Conservation (phyloP, 179 eudicot genomes). For the Beta lomatogona region DNA sequence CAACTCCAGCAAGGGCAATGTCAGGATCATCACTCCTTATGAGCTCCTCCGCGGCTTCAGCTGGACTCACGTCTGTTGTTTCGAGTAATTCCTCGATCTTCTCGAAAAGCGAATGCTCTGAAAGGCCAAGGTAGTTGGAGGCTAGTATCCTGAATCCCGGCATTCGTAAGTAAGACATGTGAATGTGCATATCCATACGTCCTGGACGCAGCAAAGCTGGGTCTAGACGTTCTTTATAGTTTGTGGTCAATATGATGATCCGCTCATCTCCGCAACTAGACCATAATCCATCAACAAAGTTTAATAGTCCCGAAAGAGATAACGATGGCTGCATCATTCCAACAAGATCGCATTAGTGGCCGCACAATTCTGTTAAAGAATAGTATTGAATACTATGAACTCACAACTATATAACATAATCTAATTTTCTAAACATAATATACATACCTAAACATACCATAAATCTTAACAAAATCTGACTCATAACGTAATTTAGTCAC, state of each 20-base stretch:
- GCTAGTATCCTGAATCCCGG: constrained; percentile 11
- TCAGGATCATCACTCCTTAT: constrained; percentile 12
- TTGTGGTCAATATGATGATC: constrained; percentile 16
- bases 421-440: no score
- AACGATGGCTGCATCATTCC: not conserved
- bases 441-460: no score
- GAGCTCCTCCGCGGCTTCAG: constrained; percentile 20
- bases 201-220: constrained; percentile 16
- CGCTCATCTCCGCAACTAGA: constrained; percentile 23
- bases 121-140: not conserved
- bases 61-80: not conserved
- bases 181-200: constrained; percentile 22
- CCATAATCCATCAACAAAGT: constrained; percentile 26
- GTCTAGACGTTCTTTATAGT: constrained; percentile 17
- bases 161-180: constrained; percentile 19
- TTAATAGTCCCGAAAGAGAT: constrained; percentile 14
- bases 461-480: no score
- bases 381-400: no score
- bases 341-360: not conserved
- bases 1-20: constrained; percentile 11
- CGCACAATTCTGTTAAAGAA: no score
- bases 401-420: no score
- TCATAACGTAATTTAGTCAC: no score
- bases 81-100: constrained; percentile 12
- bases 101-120: not conserved